Evolutionary conservation across 75 land plant species (phyloP).

Genomic region (Selaginella tamariscina): DNA sequence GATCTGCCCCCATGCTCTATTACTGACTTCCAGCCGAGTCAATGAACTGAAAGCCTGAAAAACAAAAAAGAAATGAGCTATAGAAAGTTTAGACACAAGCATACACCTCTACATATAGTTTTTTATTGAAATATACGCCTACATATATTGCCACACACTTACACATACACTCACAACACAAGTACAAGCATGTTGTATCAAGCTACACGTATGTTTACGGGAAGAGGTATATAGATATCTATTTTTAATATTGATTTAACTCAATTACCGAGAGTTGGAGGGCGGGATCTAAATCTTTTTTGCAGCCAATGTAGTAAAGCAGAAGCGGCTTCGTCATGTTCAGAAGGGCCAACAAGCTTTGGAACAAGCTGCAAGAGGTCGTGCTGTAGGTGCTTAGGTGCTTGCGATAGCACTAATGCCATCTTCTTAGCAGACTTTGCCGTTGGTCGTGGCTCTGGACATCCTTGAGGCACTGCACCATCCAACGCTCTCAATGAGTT

Average conservation of each 20-base stretch:
- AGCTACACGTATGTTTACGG: too few species aligned
- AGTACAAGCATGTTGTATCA: too few species aligned
- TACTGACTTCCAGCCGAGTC: conserved; percentile 72
- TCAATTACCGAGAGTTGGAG: conserved; percentile 45
- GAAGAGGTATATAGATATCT: conserved; percentile 44
- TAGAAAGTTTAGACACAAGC: neutral
- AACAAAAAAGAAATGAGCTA: neutral
- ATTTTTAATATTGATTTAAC: too few species aligned
- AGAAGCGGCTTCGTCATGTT: conserved; percentile 74
- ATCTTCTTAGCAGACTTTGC: conserved; percentile 87
- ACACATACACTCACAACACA: too few species aligned
- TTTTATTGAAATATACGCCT: too few species aligned
- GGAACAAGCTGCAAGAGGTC: conserved; percentile 85
- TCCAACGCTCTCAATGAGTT: conserved; percentile 86
- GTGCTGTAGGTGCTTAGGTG: conserved; percentile 76
- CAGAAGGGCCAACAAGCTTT: conserved; percentile 75
- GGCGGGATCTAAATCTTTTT: conserved; percentile 60
- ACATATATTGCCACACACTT: too few species aligned
- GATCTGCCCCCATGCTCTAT: conserved; percentile 70
- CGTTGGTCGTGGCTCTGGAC: conserved; percentile 69
- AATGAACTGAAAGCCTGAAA: conserved; percentile 78
- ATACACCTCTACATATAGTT: too few species aligned
- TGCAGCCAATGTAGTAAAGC: conserved; percentile 66
- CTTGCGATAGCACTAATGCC: conserved; percentile 68
- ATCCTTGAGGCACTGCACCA: conserved; percentile 90